Percentiles rank a stretch among this genome's conserved stretches.
These are phyloP conservation scores for Nicotiana noctiflora DNA, from an alignment of 257 asterid species.

Conservation along the genomic window DNA sequence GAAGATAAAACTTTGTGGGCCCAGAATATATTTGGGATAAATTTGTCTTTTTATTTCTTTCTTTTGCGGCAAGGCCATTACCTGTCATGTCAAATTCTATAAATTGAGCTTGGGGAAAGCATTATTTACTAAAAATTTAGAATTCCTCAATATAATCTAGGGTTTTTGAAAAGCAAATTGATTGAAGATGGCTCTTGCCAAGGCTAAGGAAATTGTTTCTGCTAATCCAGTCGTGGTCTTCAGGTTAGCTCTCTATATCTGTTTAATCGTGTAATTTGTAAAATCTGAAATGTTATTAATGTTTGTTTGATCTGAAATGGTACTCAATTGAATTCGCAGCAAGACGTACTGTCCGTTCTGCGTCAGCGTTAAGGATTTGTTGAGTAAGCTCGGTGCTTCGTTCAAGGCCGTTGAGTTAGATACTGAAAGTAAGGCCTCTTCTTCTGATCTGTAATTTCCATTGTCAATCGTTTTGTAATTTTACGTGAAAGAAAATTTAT, in stretches of 20 bases:
- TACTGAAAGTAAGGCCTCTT: constrained; percentile 43
- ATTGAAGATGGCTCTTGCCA: constrained; percentile 49
- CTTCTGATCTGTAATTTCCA: not conserved
- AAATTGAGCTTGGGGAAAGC: not conserved
- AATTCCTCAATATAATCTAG: not conserved
- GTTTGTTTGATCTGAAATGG: not conserved
- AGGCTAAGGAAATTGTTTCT: constrained; percentile 74
- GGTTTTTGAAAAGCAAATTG: not conserved
- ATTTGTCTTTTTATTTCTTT: not conserved
- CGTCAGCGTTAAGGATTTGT: constrained; percentile 62
- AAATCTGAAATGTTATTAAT: not conserved
- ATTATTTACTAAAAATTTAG: not conserved
- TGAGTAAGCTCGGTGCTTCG: constrained; percentile 55
- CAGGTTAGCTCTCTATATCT: constrained; percentile 39
- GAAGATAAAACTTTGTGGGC: not conserved
- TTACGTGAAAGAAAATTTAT: not conserved
- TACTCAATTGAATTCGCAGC: constrained; percentile 37
- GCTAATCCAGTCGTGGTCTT: constrained; percentile 62
- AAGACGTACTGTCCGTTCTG: constrained; percentile 76
- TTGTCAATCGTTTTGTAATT: not conserved
- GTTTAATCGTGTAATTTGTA: not conserved
- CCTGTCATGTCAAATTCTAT: not conserved
- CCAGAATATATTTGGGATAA: not conserved
- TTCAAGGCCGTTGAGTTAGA: constrained; percentile 70
- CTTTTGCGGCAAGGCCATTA: not conserved